Conservation (phyloP, 2,329 filamentous ascomycete species). For the Thermomyces lanuginosus region DNA sequence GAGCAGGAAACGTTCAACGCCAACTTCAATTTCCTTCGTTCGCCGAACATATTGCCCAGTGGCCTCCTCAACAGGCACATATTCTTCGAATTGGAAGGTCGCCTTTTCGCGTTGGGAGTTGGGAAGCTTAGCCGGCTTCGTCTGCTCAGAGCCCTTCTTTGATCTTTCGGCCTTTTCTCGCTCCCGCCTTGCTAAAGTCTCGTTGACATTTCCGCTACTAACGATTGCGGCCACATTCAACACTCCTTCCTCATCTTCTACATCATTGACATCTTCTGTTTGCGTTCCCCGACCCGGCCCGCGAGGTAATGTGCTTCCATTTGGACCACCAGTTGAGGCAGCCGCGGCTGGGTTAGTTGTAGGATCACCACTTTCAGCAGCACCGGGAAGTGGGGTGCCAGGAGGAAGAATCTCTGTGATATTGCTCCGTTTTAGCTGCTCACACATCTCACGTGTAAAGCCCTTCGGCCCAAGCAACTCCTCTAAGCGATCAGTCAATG, state of each 20-base stretch:
- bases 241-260: slow-evolving; percentile 44
- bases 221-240: slow-evolving; percentile 51
- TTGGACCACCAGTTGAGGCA: slow-evolving; percentile 37
- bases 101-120: slow-evolving; percentile 45
- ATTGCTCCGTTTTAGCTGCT: slow-evolving; percentile 46
- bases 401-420: slow-evolving; percentile 46
- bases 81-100: slow-evolving; percentile 46
- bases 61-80: slow-evolving; percentile 36
- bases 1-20: slow-evolving; percentile 44
- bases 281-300: slow-evolving; percentile 40
- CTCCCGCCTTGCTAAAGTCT: slow-evolving; percentile 46
- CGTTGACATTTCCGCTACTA: slow-evolving; percentile 42
- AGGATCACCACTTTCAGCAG: slow-evolving; percentile 25
- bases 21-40: slow-evolving; percentile 41
- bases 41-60: slow-evolving; percentile 35
- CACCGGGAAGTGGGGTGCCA: slow-evolving; percentile 37
- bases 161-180: slow-evolving; percentile 44
- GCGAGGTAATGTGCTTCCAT: slow-evolving; percentile 29
- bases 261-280: slow-evolving; percentile 29
- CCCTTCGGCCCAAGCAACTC: slow-evolving; percentile 45
- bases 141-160: slow-evolving; percentile 32
- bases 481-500: slow-evolving; percentile 60
- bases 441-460: slow-evolving; percentile 46
- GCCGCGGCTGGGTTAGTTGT: slow-evolving; percentile 39
- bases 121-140: slow-evolving; percentile 36